These are phyloP conservation scores for Pulicaria dysenterica DNA, from an alignment of 129 eudicot genomes.

Conservation along the genomic window DNA sequence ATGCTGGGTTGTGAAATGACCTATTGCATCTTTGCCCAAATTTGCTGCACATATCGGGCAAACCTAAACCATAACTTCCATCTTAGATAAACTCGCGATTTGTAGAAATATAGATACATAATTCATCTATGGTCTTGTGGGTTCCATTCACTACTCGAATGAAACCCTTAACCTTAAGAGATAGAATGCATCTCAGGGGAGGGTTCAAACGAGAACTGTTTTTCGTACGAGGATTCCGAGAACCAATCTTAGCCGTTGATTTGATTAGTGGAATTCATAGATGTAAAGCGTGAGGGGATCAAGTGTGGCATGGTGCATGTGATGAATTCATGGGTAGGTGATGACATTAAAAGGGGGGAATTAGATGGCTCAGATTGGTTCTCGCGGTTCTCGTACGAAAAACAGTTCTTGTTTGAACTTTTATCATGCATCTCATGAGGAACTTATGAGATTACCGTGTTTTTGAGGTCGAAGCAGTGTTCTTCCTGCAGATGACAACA, in stretches of 20 bases:
- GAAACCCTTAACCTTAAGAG: constrained; percentile 2
- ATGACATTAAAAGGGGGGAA: no score
- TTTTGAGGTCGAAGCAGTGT: constrained; percentile 80
- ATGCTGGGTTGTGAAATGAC: constrained; percentile 75
- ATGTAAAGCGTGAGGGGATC: no score
- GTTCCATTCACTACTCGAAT: not conserved
- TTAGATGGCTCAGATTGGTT: no score
- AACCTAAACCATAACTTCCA: constrained; percentile 53
- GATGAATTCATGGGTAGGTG: no score
- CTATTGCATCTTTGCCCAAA: constrained; percentile 75
- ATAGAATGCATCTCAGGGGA: not conserved
- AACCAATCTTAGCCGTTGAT: no score
- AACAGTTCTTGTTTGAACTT: no score
- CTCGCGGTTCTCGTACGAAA: no score
- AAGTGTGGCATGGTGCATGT: no score
- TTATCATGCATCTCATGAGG: not conserved
- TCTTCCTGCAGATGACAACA: constrained; percentile 85
- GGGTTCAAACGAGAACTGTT: no score
- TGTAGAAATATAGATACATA: not conserved
- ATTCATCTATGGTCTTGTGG: not conserved
- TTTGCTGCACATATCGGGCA: constrained; percentile 92
- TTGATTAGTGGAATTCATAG: no score
- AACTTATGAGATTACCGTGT: constrained; percentile 54
- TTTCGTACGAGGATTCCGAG: no score
- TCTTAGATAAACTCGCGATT: constrained; percentile 9